Evolutionary conservation across 805 yeast genomes (phyloP), one percentile per base, ranked within the genome.

Genomic region (Wickerhamomyces tratensis): DNA sequence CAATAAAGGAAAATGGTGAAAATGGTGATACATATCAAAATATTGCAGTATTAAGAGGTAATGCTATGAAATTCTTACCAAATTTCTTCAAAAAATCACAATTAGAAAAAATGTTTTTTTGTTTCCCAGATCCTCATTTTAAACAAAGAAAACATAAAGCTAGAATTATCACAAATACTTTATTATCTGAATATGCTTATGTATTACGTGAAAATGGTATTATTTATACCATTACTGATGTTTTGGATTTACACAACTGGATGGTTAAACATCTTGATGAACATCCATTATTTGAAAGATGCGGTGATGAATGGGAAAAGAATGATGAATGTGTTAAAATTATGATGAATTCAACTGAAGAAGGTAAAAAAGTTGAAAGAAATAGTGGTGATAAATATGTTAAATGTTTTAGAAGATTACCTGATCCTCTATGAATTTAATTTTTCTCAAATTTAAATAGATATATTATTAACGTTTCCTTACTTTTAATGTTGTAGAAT

Each of bases 111-210:
- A 86, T 93, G 76, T 93, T 93, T 67, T 93, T 93, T 68, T 93
- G 98, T 62, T 93, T 93, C 74, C 98, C 98, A n/a, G 98, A 93
- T 63, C 98, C 98, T 7, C 98, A 93, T 63, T 93, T 93, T 71
- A 93, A 93, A 61, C 95, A 87, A 63, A 74, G 98, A 58, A 93
- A 93, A 60, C 98, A 93, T 65, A 93, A 93, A 71, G 97, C 97
- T 7, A 75, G 98, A 68, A 93, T 93, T 57, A 77, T 93, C 50
- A 89, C 98, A 42, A 82, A 79, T 50, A 91, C 98, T 3, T 67
- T 93, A 47, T 69, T 88, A 43, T 75, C 91, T 29, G 98, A 93
- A 62, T 93, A 93, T 59, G 98, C 98, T 4, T 93, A 77, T 57
- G 93, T 83, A 7, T 68, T 93, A 52, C 77, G 71, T 52, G 94